Base-by-base conservation (phyloP, 768 basidiomycete genomes). In the Suillus bovinus region DNA sequence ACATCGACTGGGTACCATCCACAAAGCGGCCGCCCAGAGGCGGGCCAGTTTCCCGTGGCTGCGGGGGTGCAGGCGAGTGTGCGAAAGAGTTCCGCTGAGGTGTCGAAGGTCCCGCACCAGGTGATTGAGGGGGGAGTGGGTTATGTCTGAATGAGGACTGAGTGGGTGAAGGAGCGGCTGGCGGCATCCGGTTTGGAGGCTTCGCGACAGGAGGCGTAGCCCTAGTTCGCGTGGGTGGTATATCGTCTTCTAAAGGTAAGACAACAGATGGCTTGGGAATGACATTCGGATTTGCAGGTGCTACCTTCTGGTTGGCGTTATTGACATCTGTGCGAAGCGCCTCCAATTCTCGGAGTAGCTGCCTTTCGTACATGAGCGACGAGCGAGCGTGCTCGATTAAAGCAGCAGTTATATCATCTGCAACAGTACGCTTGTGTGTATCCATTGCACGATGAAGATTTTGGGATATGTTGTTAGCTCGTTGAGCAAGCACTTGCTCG, bases 301-400 rank as follows among this genome's bases (percentile, higher is more conserved):
- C 70, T 29, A 79, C 79, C 70, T 88, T 89, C 68, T 87, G 83
- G 47, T 84, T 83, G 5, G 90, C 89, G 65, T 81, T 84, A 67
- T 75, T 80, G 58, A 99, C 80, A 71, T 97, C 96, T 2, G 82
- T 84, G 60, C 86, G 82, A 36, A 98, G 84, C 24, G 91, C 83
- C 72, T 98, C 96, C 24, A 97, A 79, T 73, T 99, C 96, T 55
- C 89, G 85, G 59, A 98, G 79, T 17, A 91, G 79, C 71, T 96
- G 94, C 65, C 89, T 85, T 73, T 99, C 96, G 71, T 94, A 97
- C 81, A 95, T 86, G 68, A 99, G 86, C 31, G 89, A 88, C 20
- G 94, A 90, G 27, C 96, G 89, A 20, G 93, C 93, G 74, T 99
- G 94, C 74, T 98, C 94, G 52, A 99, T 86, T 59, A 99, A 79